Percentiles rank a stretch among this genome's conserved stretches.
These are phyloP conservation scores for Cladobotryum mycophilum DNA, from an alignment of 2,329 filamentous ascomycete genomes.

Conservation along the genomic window DNA sequence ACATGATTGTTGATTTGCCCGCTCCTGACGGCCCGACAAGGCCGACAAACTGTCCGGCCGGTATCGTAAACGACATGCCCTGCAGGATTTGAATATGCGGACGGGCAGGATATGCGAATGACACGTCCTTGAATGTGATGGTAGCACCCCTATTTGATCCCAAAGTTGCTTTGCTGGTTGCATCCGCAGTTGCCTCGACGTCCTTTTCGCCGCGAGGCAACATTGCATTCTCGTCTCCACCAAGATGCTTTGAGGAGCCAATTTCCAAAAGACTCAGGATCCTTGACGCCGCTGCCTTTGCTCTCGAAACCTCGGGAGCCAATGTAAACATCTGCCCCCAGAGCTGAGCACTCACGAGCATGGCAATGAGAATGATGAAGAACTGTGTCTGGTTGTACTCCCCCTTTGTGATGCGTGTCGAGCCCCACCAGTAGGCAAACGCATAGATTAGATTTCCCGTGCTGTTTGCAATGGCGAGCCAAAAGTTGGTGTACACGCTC, in stretches of 20 bases:
- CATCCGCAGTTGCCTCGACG: constrained; percentile 32
- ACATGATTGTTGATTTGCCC: constrained; percentile 61
- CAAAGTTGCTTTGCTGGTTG: constrained; percentile 3
- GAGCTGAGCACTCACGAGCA: constrained; percentile 66
- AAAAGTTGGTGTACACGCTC: constrained; percentile 48
- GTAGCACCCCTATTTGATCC: constrained; percentile 26
- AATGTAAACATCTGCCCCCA: constrained; percentile 71
- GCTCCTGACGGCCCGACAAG: constrained; percentile 61
- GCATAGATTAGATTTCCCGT: constrained; percentile 64
- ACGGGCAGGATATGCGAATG: constrained; percentile 60
- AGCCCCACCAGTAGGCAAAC: constrained; percentile 75
- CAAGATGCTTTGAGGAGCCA: constrained; percentile 25
- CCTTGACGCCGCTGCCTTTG: constrained; percentile 53
- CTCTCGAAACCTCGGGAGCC: constrained; percentile 66
- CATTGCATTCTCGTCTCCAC: constrained; percentile 12
- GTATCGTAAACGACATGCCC: constrained; percentile 49
- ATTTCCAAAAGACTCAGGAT: constrained; percentile 48
- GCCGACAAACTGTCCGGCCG: constrained; percentile 55
- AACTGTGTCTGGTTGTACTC: constrained; percentile 61
- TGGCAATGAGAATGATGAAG: constrained; percentile 65
- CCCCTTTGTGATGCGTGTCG: constrained; percentile 61
- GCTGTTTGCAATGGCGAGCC: constrained; percentile 54
- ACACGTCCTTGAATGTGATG: constrained; percentile 52
- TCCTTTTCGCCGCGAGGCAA: constrained; percentile 23
- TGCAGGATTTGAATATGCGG: constrained; percentile 52